A percentile compares a stretch with the other conserved stretches of the same genome.
Evolutionary conservation across 2,329 filamentous ascomycete species (phyloP).

Genomic region (Stagonosporopsis chrysanthemi): DNA sequence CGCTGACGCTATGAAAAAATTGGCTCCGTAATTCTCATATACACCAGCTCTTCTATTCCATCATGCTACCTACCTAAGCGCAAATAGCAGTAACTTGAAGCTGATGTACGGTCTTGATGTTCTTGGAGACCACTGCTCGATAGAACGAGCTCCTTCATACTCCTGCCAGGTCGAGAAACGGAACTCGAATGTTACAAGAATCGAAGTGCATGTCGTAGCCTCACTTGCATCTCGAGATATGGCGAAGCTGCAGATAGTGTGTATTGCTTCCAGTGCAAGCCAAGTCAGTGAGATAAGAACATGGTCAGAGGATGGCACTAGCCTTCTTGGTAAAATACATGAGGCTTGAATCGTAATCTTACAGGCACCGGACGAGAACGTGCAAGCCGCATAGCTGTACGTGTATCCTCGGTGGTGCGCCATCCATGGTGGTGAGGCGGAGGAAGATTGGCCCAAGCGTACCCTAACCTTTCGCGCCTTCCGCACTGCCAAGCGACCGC

Average conservation of each 20-base stretch:
- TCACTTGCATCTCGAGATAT: too few relatives aligned
- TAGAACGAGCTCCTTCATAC: too few relatives aligned
- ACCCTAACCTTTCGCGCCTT: slow-evolving; percentile 9
- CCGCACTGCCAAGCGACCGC: slow-evolving; percentile 11
- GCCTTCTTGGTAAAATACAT: not conserved
- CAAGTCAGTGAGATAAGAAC: not conserved
- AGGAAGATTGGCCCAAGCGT: not conserved
- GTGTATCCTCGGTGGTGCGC: not conserved
- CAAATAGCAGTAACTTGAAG: too few relatives aligned
- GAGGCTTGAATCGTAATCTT: not conserved
- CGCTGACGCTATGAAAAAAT: too few relatives aligned
- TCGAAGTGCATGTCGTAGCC: too few relatives aligned
- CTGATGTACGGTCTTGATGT: too few relatives aligned
- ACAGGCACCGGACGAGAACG: not conserved
- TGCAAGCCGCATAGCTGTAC: not conserved
- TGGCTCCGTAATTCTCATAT: too few relatives aligned
- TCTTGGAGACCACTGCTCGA: too few relatives aligned
- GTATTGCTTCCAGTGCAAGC: not conserved
- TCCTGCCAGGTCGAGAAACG: too few relatives aligned
- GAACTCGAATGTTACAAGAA: too few relatives aligned
- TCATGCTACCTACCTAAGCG: too few relatives aligned
- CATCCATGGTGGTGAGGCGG: not conserved
- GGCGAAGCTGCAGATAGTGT: not conserved
- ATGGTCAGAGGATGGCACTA: not conserved
- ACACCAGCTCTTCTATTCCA: too few relatives aligned